Evolutionary conservation across 164 flowering plant species (phyloP).

Genomic region (Akebia trifoliata): DNA sequence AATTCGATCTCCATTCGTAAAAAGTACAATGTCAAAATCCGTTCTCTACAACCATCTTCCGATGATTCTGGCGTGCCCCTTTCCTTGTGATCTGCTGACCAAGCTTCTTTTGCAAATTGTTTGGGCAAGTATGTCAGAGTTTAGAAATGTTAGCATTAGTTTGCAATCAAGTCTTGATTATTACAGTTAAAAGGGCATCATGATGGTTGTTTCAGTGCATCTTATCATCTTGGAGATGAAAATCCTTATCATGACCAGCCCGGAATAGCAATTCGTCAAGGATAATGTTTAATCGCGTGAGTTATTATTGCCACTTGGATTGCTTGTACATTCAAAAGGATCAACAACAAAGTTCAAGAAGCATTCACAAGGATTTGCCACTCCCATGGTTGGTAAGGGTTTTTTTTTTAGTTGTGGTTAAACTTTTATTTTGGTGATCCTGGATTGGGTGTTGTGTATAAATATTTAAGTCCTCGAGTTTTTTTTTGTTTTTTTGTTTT

Average conservation of each 20-base stretch:
- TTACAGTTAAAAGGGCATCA: too few relatives aligned
- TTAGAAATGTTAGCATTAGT: background rate
- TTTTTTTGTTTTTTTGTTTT: too few relatives aligned
- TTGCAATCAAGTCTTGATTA: too few relatives aligned
- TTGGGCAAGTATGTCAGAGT: background rate
- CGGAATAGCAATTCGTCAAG: background rate
- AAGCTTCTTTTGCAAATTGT: background rate
- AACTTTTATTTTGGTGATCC: too few relatives aligned
- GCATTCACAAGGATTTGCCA: too few relatives aligned
- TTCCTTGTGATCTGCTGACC: constrained; percentile 22
- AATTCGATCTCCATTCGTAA: constrained; percentile 23
- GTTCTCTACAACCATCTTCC: constrained; percentile 67
- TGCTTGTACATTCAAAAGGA: too few relatives aligned
- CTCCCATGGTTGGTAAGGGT: too few relatives aligned
- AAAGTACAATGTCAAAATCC: constrained; percentile 58
- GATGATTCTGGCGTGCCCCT: constrained; percentile 41
- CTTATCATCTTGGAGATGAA: background rate
- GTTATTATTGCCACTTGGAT: background rate
- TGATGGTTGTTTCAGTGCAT: background rate
- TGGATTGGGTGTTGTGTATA: too few relatives aligned
- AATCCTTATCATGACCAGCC: background rate
- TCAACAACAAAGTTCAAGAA: too few relatives aligned
- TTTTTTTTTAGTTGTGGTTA: too few relatives aligned
- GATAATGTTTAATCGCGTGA: background rate
- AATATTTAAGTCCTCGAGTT: too few relatives aligned